These are phyloP conservation scores for Coemansia guatemalensis DNA, from an alignment of 192 early-diverging fungal genomes.

Conservation along the genomic window DNA sequence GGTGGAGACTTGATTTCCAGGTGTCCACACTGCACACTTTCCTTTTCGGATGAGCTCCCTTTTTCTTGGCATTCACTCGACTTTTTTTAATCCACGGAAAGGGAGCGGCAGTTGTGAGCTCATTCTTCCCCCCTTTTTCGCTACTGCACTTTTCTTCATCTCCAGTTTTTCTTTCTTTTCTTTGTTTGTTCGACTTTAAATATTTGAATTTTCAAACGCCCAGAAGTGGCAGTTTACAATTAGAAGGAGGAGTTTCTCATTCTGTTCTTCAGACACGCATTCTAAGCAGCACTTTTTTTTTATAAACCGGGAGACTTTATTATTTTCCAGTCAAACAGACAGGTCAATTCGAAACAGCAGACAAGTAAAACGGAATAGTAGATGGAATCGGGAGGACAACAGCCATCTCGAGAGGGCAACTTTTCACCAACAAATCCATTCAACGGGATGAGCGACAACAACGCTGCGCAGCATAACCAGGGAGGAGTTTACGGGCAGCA, in stretches of 20 bases:
- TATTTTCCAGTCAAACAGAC: neutral
- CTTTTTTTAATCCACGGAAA: neutral
- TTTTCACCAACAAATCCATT: constrained; percentile 53
- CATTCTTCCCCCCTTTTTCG: neutral
- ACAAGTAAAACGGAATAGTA: neutral
- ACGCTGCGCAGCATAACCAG: constrained; percentile 11
- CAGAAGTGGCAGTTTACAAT: neutral
- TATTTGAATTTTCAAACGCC: neutral
- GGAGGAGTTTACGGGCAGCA: neutral
- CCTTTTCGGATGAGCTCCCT: neutral
- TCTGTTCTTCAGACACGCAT: neutral
- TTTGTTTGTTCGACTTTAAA: neutral
- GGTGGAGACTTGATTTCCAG: neutral
- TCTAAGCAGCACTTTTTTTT: neutral
- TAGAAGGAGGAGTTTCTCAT: neutral
- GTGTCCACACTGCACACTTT: neutral
- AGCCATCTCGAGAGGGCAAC: constrained; percentile 14
- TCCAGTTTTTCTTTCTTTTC: neutral
- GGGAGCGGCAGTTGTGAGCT: too few relatives aligned
- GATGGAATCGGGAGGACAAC: constrained; percentile 30
- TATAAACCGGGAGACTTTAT: neutral
- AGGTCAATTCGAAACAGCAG: neutral
- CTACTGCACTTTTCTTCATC: neutral
- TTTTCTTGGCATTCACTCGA: neutral
- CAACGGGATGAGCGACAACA: constrained; percentile 26